Evolutionary conservation across 257 asterid genomes (phyloP).

Genomic region (Ajuga chamaepitys): DNA sequence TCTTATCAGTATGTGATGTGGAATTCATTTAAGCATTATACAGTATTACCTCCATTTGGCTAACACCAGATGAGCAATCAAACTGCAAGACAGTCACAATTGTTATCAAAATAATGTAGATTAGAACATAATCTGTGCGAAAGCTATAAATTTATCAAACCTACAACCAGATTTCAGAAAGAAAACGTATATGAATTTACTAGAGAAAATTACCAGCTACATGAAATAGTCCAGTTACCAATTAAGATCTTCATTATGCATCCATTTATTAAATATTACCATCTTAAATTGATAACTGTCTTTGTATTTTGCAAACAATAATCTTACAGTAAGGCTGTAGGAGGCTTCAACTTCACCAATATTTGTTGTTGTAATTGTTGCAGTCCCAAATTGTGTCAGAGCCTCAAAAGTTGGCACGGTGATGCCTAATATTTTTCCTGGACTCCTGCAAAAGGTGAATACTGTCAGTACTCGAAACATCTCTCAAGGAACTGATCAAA

Average conservation of each 20-base stretch:
- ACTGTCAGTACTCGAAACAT: not conserved
- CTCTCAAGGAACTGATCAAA: not conserved
- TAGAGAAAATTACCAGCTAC: not conserved
- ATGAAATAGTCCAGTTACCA: not conserved
- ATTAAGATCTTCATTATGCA: not conserved
- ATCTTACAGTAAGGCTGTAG: conserved; percentile 84
- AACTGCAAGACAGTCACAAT: conserved; percentile 50
- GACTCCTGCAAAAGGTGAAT: conserved; percentile 56
- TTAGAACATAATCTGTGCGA: not conserved
- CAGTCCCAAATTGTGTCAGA: conserved; percentile 81
- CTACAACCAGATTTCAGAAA: not conserved
- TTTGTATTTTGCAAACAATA: not conserved
- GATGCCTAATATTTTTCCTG: conserved; percentile 74
- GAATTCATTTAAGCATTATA: conserved; percentile 3
- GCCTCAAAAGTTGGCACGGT: conserved; percentile 89
- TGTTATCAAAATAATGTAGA: not conserved
- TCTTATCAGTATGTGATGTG: not conserved
- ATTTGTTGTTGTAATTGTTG: conserved; percentile 79
- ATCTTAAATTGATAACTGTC: not conserved
- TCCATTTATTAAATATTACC: not conserved
- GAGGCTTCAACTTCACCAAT: conserved; percentile 96
- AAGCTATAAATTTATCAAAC: not conserved
- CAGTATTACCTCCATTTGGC: conserved; percentile 82
- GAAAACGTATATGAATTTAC: not conserved
- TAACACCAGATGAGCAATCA: conserved; percentile 84